Evolutionary conservation across 192 early-diverging fungal species (phyloP).

Genomic region (Gaertneriomyces sp.): DNA sequence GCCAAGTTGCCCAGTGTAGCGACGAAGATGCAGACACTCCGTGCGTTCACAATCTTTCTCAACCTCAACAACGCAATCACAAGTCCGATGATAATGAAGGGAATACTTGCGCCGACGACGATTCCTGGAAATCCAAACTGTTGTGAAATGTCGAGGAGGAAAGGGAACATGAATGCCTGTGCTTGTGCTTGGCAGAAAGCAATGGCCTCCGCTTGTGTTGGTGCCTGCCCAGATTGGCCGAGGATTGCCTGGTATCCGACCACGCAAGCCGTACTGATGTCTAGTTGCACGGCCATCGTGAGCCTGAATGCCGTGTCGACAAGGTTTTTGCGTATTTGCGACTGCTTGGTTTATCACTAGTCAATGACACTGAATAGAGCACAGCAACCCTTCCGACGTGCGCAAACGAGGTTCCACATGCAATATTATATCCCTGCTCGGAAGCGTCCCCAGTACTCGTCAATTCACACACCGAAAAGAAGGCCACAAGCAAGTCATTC

Average conservation of each 20-base stretch:
- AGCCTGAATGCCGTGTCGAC: no score
- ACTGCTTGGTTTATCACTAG: no score
- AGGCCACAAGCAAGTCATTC: no score
- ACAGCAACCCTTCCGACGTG: no score
- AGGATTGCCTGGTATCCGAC: conserved; percentile 1
- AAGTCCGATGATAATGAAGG: conserved; percentile 10
- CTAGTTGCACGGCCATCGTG: no score
- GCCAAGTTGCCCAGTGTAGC: conserved; percentile 8
- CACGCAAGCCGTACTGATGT: conserved; percentile 3
- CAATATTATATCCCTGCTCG: no score
- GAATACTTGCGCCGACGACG: conserved; percentile 12
- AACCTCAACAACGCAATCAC: conserved; percentile 6
- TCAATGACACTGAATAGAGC: no score
- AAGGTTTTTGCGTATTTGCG: no score
- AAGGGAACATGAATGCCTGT: background rate
- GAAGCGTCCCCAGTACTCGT: no score
- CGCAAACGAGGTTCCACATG: no score
- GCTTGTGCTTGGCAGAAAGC: conserved; percentile 7
- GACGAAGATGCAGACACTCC: conserved; percentile 12
- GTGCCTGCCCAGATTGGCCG: background rate
- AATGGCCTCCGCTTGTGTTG: conserved; percentile 7
- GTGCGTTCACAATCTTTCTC: conserved; percentile 5
- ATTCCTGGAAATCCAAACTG: conserved; percentile 9
- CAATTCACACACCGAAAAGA: no score
- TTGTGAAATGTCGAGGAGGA: background rate